A percentile compares a stretch with the other conserved stretches of the same genome.
Evolutionary conservation across 2,329 filamentous ascomycete species (phyloP).

Genomic region (Scedosporium dehoogii): DNA sequence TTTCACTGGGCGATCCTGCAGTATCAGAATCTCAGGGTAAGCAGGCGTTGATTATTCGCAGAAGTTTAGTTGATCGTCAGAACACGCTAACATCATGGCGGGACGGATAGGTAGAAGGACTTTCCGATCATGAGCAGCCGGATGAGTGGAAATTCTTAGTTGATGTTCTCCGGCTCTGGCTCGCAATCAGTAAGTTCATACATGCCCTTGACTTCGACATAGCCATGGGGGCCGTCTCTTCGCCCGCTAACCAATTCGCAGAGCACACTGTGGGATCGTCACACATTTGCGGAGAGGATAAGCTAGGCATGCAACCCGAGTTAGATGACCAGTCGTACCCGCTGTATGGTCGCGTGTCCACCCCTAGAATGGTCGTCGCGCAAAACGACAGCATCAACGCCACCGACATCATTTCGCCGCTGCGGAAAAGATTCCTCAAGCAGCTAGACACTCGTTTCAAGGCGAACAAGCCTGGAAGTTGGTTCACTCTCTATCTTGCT

Average conservation of each 20-base stretch:
- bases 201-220: not conserved
- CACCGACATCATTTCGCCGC: constrained; percentile 22
- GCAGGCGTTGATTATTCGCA: not conserved
- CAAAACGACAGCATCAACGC: constrained; percentile 34
- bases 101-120: not conserved
- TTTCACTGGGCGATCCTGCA: constrained; percentile 14
- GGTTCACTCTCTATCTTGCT: constrained; percentile 9
- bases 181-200: constrained; percentile 32
- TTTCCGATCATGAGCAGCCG: constrained; percentile 9
- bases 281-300: constrained; percentile 29
- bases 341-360: constrained; percentile 24
- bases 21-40: constrained; percentile 15
- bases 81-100: too few species aligned
- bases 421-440: constrained; percentile 22
- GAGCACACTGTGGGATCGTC: constrained; percentile 35
- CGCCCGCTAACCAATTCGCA: constrained; percentile 12
- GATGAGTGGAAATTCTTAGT: constrained; percentile 25
- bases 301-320: constrained; percentile 27
- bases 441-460: constrained; percentile 24
- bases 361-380: constrained; percentile 34
- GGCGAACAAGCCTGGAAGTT: constrained; percentile 18
- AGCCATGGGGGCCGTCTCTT: not conserved
- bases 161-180: constrained; percentile 34
- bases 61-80: too few species aligned
- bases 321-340: constrained; percentile 25